Base-by-base conservation (phyloP, 2,329 filamentous ascomycete genomes). In the Apiospora malaysiana region DNA sequence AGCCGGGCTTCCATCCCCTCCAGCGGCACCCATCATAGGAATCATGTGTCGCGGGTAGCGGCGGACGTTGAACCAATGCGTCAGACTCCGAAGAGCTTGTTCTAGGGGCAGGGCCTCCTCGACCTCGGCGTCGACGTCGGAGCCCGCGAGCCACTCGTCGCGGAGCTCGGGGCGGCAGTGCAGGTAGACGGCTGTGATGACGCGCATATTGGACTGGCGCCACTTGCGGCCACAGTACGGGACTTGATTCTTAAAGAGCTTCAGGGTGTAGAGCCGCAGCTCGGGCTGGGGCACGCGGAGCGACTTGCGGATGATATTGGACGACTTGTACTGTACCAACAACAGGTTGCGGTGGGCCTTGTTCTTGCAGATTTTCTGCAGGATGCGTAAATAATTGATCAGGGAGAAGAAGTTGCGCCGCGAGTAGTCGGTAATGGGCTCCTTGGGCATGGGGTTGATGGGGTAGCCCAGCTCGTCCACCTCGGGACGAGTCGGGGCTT, bases 171-270 rank as follows among this genome's bases (percentile, higher is more conserved):
- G 95, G 9, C 94, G 89, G 78, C 95, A 97, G 82, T 97, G 94
- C 67, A 99, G 86, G 81, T 98, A 99, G 1, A 99, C 94, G 4
- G 95, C 94, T 0, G 96, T 99, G 79, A 99, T 99, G 78, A 98
- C 95, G 70, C 95, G 93, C 96, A 99, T 99, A 82, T 99, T 98
- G 76, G 91, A 91, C 83, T 98, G 96, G 18, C 96, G 91, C 96
- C 96, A 99, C 84, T 99, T 99, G 59, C 96, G 92, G 27, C 96
- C 95, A 81, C 95, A 98, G 85, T 97, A 99, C 0, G 96, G 96
- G 5, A 99, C 96, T 82, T 99, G 96, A 72, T 94, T 96, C 82
- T 99, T 99, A 90, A 98, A 98, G 0, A 99, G 88, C 83, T 99
- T 99, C 76, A 99, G 89, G 0, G 96, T 97, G 84, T 98, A 98